These are phyloP conservation scores for Lyophyllum semitale DNA, from an alignment of 768 basidiomycete species.

Conservation along the genomic window DNA sequence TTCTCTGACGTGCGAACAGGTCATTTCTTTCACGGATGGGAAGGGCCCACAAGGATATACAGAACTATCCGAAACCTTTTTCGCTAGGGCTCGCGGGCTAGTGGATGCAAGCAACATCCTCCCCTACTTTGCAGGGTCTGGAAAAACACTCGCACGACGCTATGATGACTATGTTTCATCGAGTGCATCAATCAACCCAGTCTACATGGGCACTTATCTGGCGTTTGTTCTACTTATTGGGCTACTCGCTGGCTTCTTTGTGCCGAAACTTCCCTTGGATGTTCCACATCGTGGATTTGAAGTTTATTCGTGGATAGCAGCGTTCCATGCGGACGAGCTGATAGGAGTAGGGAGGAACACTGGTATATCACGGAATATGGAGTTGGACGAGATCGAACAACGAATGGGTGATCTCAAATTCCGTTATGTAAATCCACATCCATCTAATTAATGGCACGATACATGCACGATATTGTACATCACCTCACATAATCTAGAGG, in stretches of 20 bases:
- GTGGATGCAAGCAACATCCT: conserved; percentile 42
- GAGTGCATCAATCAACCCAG: conserved; percentile 22
- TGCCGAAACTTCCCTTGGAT: conserved; percentile 26
- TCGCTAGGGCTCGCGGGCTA: conserved; percentile 34
- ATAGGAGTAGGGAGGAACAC: conserved; percentile 19
- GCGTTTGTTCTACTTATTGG: conserved; percentile 29
- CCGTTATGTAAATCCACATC: conserved; percentile 17
- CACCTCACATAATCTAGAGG: background rate
- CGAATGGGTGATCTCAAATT: conserved; percentile 30
- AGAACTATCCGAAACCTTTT: conserved; percentile 30
- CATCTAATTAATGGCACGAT: background rate
- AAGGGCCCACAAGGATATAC: conserved; percentile 40
- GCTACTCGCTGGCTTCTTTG: conserved; percentile 28
- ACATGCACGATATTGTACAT: background rate
- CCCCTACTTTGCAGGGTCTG: conserved; percentile 43
- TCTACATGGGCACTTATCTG: conserved; percentile 26
- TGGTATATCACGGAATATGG: conserved; percentile 26
- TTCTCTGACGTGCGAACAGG: conserved; percentile 18
- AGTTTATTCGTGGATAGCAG: conserved; percentile 32
- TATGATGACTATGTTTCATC: conserved; percentile 33
- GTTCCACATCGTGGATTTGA: conserved; percentile 32
- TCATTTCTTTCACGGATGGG: conserved; percentile 38
- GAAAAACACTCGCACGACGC: conserved; percentile 32
- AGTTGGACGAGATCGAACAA: conserved; percentile 28
- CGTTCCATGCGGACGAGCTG: conserved; percentile 30